phyloP scores from a whole-genome alignment of 2,329 filamentous ascomycete genomes.

The Fusarium domesticum region DNA sequence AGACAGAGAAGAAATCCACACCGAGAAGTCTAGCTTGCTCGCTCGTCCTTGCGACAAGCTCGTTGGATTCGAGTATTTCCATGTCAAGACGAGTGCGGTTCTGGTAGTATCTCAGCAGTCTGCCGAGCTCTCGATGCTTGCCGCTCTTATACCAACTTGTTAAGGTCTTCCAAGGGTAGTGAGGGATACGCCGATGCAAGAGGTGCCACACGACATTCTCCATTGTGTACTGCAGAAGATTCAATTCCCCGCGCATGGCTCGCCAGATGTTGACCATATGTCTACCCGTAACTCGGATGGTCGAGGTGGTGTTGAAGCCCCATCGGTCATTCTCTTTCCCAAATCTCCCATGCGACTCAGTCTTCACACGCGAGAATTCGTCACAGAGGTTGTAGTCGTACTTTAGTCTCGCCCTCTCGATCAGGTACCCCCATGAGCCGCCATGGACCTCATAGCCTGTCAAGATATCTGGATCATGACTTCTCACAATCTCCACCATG shows the following conservation, averaged over 20 bases:
- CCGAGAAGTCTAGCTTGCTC: constrained; percentile 92
- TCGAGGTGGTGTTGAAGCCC: constrained; percentile 93
- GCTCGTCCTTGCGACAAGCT: constrained; percentile 82
- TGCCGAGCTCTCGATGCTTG: constrained; percentile 66
- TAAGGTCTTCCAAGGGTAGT: constrained; percentile 76
- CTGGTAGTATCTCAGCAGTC: constrained; percentile 74
- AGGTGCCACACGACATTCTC: constrained; percentile 94
- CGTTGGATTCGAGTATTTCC: constrained; percentile 88
- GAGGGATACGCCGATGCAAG: constrained; percentile 80
- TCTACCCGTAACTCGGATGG: constrained; percentile 85
- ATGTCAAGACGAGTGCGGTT: constrained; percentile 75
- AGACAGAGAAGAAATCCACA: constrained; percentile 95
- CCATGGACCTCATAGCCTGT: constrained; percentile 95
- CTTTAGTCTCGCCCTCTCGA: constrained; percentile 80
- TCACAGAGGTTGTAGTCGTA: constrained; percentile 90
- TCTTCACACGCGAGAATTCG: constrained; percentile 86
- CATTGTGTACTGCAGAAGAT: constrained; percentile 90
- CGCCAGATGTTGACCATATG: constrained; percentile 98
- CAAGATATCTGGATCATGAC: constrained; percentile 84
- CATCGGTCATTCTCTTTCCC: constrained; percentile 85
- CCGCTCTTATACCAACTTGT: constrained; percentile 77
- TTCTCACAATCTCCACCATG: constrained; percentile 83
- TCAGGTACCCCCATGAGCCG: constrained; percentile 90
- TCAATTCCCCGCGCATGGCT: constrained; percentile 90
- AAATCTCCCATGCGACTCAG: constrained; percentile 76